Evolutionary conservation across 2,329 filamentous ascomycete species (phyloP), one percentile per base, ranked within the genome.

Genomic region (Nothophaeocryptopus gaeumannii): DNA sequence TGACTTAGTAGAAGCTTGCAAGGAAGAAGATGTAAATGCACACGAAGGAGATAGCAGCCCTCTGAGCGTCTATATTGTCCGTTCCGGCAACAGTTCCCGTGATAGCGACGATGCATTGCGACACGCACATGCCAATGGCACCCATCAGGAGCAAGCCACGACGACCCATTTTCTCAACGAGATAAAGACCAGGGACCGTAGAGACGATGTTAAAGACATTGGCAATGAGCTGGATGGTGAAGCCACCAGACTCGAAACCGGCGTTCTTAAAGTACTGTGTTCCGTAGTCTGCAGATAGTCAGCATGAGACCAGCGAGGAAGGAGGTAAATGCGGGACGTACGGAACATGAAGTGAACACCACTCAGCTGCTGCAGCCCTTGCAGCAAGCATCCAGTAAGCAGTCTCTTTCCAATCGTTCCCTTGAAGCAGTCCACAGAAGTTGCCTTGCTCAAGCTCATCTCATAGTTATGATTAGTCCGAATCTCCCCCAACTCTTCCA

Each of bases 401-500:
- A 84, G 82, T 53, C 87, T 82, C 58, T 85, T 85, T 50, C 84
- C 83, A 0, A 88, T 75, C 54, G 84, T 68, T 16, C 61, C 67
- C 67, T 79, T 78, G 53, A 75, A 93, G 66, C 78, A 81, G 60
- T 77, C 76, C 64, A 84, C 74, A 76, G 85, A 89, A 56, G 80
- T 79, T 56, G 77, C 77, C 61, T 79, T 66, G 26, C 60, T 61
- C 68, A 64, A 83, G 81, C 53, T 85, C 63, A 85, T 76, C 76
- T 95, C 90, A 67, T 92, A 90, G 71, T 87, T 86, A 72, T 92
- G 82, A 76, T 95, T 95, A 73, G 89, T 89, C 50, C 91, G 78
- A 56, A 96, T 88, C 73, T 95, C 89, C 15, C 84, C 80, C 15
- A 95, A 77, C 73, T 95, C 89, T 54, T 82, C 75, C 11, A 63